Evolutionary conservation across 345 rosid species (phyloP).

Genomic region (Tarenaya hassleriana): DNA sequence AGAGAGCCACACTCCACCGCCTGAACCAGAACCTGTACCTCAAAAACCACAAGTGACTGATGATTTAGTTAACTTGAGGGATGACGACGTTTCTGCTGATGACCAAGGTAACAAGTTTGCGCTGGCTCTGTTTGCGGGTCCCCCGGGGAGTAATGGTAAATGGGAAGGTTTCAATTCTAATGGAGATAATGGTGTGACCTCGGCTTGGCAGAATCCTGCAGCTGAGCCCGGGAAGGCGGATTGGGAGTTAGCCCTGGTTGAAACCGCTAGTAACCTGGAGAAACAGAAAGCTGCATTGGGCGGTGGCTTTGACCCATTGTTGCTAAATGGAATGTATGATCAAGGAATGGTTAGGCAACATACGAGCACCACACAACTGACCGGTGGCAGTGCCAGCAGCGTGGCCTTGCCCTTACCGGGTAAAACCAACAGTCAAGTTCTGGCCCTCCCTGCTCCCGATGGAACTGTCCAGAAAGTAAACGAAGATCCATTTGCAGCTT

Average conservation of each 20-base stretch:
- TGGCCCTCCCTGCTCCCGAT: slow-evolving; percentile 82
- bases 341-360: slow-evolving; percentile 74
- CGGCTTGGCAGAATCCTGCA: slow-evolving; percentile 84
- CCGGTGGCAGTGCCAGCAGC: slow-evolving; percentile 76
- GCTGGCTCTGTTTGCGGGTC: slow-evolving; percentile 71
- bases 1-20: slow-evolving; percentile 46
- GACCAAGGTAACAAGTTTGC: slow-evolving; percentile 77
- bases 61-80: slow-evolving; percentile 81
- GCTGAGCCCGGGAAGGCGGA: slow-evolving; percentile 66
- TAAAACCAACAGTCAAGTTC: slow-evolving; percentile 41
- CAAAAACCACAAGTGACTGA: slow-evolving; percentile 41
- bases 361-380: slow-evolving; percentile 40
- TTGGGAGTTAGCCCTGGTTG: slow-evolving; percentile 93
- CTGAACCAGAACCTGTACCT: slow-evolving; percentile 33
- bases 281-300: slow-evolving; percentile 68
- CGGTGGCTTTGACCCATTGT: slow-evolving; percentile 77
- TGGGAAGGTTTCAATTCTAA: slow-evolving; percentile 81
- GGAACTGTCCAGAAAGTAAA: slow-evolving; percentile 60
- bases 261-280: slow-evolving; percentile 67
- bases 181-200: slow-evolving; percentile 53
- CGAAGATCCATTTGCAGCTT: slow-evolving; percentile 75
- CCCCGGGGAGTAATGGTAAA: slow-evolving; percentile 42
- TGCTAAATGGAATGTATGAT: slow-evolving; percentile 89
- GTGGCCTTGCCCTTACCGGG: slow-evolving; percentile 54
- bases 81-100: slow-evolving; percentile 53